Percentiles rank a stretch among this genome's conserved stretches.
Evolutionary conservation across 306 rosid species (phyloP).

Genomic region (Cucurbita pepo): DNA sequence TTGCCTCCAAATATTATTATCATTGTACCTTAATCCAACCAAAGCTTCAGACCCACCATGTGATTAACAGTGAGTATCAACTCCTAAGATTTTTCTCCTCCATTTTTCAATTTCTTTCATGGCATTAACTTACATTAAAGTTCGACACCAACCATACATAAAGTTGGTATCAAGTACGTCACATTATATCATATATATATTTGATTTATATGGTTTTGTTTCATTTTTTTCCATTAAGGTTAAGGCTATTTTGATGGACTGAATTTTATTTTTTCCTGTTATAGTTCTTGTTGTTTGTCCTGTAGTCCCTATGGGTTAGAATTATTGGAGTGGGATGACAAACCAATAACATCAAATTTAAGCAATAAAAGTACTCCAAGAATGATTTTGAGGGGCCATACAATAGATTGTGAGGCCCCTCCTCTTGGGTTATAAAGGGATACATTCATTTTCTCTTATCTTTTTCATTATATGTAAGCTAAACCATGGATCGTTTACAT

Average conservation of each 20-base stretch:
- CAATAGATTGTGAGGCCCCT: not conserved
- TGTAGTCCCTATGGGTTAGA: not conserved
- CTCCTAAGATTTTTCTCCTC: not conserved
- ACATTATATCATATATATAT: not conserved
- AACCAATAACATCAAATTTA: not conserved
- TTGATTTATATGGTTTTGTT: not conserved
- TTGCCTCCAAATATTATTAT: conserved; percentile 2
- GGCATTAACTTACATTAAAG: not conserved
- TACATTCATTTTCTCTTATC: not conserved
- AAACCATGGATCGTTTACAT: not conserved
- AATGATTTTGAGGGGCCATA: not conserved
- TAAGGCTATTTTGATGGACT: not conserved
- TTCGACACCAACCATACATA: not conserved
- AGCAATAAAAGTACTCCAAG: not conserved
- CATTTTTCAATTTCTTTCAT: not conserved
- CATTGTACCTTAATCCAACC: conserved; percentile 4
- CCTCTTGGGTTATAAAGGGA: not conserved
- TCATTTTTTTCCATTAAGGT: not conserved
- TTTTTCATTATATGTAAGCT: not conserved
- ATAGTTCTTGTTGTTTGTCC: not conserved
- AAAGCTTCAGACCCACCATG: conserved; percentile 3
- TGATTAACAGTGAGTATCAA: not conserved
- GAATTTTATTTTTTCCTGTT: not conserved
- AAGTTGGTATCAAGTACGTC: not conserved
- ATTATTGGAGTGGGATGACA: conserved; percentile 1